Percentiles rank a stretch among this genome's conserved stretches.
These are phyloP conservation scores for Afroboletus lepidellus DNA, from an alignment of 1,284 basidiomycete genomes.

Conservation along the genomic window DNA sequence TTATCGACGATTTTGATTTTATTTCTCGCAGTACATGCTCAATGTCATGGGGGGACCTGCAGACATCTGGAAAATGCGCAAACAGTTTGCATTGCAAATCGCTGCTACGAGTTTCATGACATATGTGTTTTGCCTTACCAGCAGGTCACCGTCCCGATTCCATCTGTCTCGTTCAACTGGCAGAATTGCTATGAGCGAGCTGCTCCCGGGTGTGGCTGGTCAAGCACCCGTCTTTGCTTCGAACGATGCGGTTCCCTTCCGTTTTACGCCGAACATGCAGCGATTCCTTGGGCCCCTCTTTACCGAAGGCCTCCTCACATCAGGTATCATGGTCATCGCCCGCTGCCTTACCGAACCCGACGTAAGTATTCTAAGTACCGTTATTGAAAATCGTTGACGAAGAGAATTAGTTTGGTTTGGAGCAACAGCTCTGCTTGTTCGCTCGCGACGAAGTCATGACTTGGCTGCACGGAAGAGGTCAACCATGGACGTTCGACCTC, in stretches of 20 bases:
- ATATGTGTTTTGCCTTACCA: conserved; percentile 83
- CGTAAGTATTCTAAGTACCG: conserved; percentile 44
- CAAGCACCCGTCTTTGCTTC: conserved; percentile 71
- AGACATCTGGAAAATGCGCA: conserved; percentile 96
- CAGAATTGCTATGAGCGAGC: conserved; percentile 86
- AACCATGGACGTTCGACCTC: conserved; percentile 55
- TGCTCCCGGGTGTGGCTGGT: conserved; percentile 68
- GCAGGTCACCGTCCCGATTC: conserved; percentile 84
- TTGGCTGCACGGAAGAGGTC: conserved; percentile 59
- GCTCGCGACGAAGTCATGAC: conserved; percentile 89
- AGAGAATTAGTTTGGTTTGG: conserved; percentile 70
- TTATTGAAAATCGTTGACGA: neutral
- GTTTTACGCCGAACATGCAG: conserved; percentile 96
- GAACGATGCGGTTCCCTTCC: conserved; percentile 92
- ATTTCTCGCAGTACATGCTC: conserved; percentile 76
- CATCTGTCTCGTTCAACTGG: conserved; percentile 89
- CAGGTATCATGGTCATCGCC: conserved; percentile 89
- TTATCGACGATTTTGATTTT: conserved; percentile 1
- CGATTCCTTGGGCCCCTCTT: conserved; percentile 87
- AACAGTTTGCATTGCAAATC: conserved; percentile 92
- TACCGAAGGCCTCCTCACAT: conserved; percentile 87
- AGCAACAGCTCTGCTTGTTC: conserved; percentile 87
- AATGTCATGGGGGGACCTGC: conserved; percentile 81
- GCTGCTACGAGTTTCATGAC: conserved; percentile 93
- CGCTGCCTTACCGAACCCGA: conserved; percentile 90